phyloP scores from a whole-genome alignment of 2,329 filamentous ascomycete genomes.

The Neonectria neomacrospora region DNA sequence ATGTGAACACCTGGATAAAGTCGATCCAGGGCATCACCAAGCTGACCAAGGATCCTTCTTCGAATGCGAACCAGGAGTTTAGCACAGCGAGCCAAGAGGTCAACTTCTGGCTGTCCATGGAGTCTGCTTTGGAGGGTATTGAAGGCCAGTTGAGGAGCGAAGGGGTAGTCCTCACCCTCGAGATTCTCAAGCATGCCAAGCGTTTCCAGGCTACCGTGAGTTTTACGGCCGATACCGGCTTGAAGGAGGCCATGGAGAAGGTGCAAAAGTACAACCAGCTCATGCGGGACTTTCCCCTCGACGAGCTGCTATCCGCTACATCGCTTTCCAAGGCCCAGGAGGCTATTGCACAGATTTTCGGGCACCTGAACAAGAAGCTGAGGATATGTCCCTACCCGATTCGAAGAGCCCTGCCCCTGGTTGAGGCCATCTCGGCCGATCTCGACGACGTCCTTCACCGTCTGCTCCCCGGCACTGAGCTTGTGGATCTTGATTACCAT shows the following conservation, averaged over 20 bases:
- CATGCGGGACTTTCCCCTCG: constrained; percentile 97
- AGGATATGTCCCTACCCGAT: constrained; percentile 97
- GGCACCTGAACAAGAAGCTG: constrained; percentile 96
- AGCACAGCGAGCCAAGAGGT: constrained; percentile 94
- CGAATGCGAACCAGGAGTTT: constrained; percentile 64
- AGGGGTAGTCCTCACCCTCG: constrained; percentile 89
- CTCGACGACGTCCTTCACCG: constrained; percentile 87
- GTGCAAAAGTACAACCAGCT: constrained; percentile 99
- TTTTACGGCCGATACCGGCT: constrained; percentile 93
- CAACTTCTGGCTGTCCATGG: constrained; percentile 99
- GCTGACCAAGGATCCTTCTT: constrained; percentile 83
- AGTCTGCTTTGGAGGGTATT: constrained; percentile 90
- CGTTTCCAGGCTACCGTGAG: constrained; percentile 97
- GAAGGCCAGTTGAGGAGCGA: constrained; percentile 89
- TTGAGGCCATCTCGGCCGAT: constrained; percentile 95
- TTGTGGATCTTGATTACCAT: constrained; percentile 91
- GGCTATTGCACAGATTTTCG: constrained; percentile 88
- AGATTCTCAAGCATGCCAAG: constrained; percentile 96
- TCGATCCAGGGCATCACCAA: constrained; percentile 97
- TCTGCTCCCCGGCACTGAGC: constrained; percentile 83
- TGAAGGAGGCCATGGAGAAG: constrained; percentile 95
- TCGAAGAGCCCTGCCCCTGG: constrained; percentile 88
- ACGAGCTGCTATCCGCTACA: constrained; percentile 92
- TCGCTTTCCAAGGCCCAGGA: constrained; percentile 90
- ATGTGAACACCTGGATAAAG: constrained; percentile 98